Percentiles rank a stretch among this genome's conserved stretches.
These are phyloP conservation scores for Chaetoceros tenuissimus DNA, from an alignment of 108 stramenopile species.

Conservation along the genomic window DNA sequence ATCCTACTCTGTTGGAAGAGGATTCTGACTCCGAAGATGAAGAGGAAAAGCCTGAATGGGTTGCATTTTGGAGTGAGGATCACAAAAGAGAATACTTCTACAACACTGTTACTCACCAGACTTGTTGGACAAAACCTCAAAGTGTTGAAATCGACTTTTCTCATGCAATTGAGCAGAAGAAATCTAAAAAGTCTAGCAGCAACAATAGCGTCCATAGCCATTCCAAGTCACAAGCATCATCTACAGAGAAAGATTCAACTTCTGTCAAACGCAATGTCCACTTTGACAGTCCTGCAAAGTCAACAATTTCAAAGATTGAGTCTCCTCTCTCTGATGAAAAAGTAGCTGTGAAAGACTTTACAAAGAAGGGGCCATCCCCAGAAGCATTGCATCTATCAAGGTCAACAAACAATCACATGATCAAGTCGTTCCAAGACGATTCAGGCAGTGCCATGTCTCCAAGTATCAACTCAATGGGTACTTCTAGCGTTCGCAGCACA, in stretches of 20 bases:
- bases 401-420: background rate
- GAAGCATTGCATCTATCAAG: background rate
- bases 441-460: background rate
- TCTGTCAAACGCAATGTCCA: background rate
- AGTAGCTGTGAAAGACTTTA: background rate
- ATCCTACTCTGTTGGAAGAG: background rate
- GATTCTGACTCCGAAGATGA: background rate
- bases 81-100: background rate
- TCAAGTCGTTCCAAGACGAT: background rate
- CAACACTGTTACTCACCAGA: background rate
- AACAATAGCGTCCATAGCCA: background rate
- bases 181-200: background rate
- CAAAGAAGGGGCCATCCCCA: background rate
- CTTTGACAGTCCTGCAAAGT: background rate
- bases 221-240: too few species aligned
- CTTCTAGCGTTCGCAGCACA: background rate
- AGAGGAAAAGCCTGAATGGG: background rate
- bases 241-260: too few species aligned
- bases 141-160: background rate
- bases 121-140: background rate
- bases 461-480: background rate
- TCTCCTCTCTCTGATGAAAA: background rate
- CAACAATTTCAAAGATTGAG: background rate
- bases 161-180: background rate
- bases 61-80: background rate